These are phyloP conservation scores for Podila epigama DNA, from an alignment of 192 early-diverging fungal species.

Conservation along the genomic window DNA sequence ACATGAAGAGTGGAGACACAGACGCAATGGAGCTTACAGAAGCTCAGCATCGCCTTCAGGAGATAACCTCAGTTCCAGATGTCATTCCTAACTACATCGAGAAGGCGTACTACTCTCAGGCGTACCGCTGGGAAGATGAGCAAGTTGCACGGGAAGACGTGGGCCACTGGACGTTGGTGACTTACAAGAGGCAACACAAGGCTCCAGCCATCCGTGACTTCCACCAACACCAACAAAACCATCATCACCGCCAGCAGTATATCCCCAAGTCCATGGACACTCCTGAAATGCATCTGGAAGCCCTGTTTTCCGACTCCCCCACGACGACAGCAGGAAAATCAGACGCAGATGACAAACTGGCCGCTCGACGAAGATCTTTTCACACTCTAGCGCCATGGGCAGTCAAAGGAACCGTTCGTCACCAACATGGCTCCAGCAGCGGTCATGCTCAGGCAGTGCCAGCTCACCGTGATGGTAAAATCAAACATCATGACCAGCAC, in stretches of 20 bases:
- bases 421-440: not conserved
- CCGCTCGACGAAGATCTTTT: not conserved
- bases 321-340: not conserved
- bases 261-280: not conserved
- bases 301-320: not conserved
- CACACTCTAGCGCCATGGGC: too few species aligned
- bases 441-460: not conserved
- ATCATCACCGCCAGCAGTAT: not conserved
- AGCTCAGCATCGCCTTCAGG: not conserved
- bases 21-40: not conserved
- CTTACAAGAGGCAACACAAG: not conserved
- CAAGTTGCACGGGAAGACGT: not conserved
- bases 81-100: not conserved
- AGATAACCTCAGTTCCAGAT: too few species aligned
- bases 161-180: not conserved
- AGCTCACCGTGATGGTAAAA: not conserved
- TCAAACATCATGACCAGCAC: not conserved
- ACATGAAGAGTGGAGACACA: not conserved
- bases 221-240: not conserved
- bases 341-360: too few species aligned
- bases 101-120: too few species aligned
- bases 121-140: too few species aligned
- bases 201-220: not conserved
- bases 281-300: not conserved
- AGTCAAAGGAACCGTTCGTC: too few species aligned